Conservation (phyloP, 805 yeast genomes). For the Candida sanyiensis region DNA sequence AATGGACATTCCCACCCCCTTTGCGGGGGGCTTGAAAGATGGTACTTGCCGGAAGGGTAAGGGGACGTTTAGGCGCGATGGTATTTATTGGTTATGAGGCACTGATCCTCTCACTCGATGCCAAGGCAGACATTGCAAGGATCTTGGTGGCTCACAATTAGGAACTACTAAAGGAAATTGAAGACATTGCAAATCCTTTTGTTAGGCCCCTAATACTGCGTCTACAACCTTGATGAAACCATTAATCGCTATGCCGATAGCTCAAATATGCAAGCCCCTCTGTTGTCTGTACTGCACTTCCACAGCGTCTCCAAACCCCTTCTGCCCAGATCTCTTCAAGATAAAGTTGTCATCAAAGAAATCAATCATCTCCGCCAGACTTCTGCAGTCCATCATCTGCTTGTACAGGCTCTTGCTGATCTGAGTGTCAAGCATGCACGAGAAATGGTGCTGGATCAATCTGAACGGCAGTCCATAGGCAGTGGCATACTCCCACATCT, state of each 20-base stretch:
- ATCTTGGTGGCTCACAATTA: no score
- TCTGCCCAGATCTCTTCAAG: constrained; percentile 60
- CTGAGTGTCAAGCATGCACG: constrained; percentile 72
- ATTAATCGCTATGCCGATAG: not conserved
- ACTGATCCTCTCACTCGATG: no score
- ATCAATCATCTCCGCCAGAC: constrained; percentile 62
- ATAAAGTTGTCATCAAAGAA: constrained; percentile 74
- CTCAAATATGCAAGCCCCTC: constrained; percentile 25
- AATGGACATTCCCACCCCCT: no score
- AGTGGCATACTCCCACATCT: constrained; percentile 71
- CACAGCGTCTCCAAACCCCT: constrained; percentile 54
- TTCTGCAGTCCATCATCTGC: constrained; percentile 57
- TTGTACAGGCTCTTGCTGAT: constrained; percentile 43
- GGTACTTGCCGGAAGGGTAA: no score
- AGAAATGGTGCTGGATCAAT: constrained; percentile 79
- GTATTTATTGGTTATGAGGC: not conserved
- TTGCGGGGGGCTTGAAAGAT: no score
- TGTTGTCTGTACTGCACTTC: constrained; percentile 39
- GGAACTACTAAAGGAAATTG: no score
- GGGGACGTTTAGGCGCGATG: no score
- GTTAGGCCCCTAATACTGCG: no score
- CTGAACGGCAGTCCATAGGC: constrained; percentile 83
- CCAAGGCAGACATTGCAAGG: no score
- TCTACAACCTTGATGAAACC: no score
- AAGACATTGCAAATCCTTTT: no score